Conservation (phyloP, 805 yeast species). For the Candida lessepsii region DNA sequence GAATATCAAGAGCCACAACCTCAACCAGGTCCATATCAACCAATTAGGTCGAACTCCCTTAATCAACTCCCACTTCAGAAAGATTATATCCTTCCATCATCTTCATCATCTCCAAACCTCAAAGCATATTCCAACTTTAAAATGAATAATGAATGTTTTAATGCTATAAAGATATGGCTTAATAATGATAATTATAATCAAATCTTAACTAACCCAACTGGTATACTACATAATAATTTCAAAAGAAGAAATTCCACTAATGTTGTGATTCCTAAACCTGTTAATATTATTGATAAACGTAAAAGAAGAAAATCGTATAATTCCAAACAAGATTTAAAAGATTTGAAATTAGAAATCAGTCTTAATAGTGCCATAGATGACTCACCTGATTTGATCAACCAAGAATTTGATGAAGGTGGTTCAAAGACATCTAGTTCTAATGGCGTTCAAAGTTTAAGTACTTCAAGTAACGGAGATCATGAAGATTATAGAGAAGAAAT, state of each 20-base stretch:
- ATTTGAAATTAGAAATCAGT: constrained; percentile 3
- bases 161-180: constrained; percentile 38
- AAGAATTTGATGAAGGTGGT: constrained; percentile 6
- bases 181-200: constrained; percentile 22
- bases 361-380: constrained; percentile 2
- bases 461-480: constrained; percentile 4
- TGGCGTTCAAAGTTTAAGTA: constrained; percentile 5
- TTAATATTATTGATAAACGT: constrained; percentile 5
- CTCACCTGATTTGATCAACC: constrained; percentile 7
- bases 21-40: not conserved
- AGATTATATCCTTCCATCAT: constrained; percentile 15
- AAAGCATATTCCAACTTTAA: constrained; percentile 20
- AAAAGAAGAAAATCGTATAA: constrained; percentile 9
- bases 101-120: constrained; percentile 21
- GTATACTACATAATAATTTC: constrained; percentile 22
- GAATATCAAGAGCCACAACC: constrained; percentile 5
- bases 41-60: constrained; percentile 3
- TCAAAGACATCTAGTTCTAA: constrained; percentile 3
- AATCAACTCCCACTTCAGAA: constrained; percentile 1
- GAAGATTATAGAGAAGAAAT: constrained; percentile 8
- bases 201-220: constrained; percentile 28
- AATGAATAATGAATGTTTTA: constrained; percentile 41
- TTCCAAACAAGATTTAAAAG: constrained; percentile 6
- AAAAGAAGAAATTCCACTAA: constrained; percentile 26
- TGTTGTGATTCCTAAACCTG: not conserved